Evolutionary conservation across 352 stramenopile genomes (phyloP).

Genomic region (Phytopythium oedochilum): DNA sequence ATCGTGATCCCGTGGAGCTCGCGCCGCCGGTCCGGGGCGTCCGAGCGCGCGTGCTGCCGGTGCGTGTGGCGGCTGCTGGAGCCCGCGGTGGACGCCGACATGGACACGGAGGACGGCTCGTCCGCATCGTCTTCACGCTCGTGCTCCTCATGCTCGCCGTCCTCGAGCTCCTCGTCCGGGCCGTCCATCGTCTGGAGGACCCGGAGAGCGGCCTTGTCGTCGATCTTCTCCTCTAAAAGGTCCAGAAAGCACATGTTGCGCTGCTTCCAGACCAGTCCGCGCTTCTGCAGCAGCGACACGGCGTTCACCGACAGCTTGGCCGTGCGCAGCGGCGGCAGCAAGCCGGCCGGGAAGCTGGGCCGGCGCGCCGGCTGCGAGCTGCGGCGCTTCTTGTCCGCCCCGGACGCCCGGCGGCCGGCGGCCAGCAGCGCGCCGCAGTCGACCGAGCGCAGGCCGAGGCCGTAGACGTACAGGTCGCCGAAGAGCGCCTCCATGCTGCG

Average conservation of each 20-base stretch:
- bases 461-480: slow-evolving; percentile 56
- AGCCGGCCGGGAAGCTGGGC: neutral
- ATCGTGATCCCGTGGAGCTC: slow-evolving; percentile 36
- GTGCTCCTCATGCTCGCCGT: slow-evolving; percentile 4
- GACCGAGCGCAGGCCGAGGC: slow-evolving; percentile 31
- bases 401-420: neutral
- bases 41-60: slow-evolving; percentile 11
- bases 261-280: slow-evolving; percentile 37
- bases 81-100: slow-evolving; percentile 14
- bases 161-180: slow-evolving; percentile 17
- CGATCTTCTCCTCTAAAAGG: slow-evolving; percentile 47
- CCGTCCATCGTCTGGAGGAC: slow-evolving; percentile 58
- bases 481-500: slow-evolving; percentile 62
- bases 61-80: slow-evolving; percentile 11
- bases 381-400: neutral
- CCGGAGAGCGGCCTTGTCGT: slow-evolving; percentile 48
- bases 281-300: slow-evolving; percentile 48
- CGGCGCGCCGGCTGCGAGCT: neutral
- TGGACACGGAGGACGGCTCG: slow-evolving; percentile 17
- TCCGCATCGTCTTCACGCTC: slow-evolving; percentile 8
- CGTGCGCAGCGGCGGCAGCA: slow-evolving; percentile 9
- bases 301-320: slow-evolving; percentile 45
- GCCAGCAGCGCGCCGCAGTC: slow-evolving; percentile 20
- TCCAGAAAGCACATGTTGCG: slow-evolving; percentile 57
- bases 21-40: slow-evolving; percentile 5